A percentile compares a stretch with the other conserved stretches of the same genome.
Conservation (phyloP, 441 rosid species). For the Gossypium davidsonii region DNA sequence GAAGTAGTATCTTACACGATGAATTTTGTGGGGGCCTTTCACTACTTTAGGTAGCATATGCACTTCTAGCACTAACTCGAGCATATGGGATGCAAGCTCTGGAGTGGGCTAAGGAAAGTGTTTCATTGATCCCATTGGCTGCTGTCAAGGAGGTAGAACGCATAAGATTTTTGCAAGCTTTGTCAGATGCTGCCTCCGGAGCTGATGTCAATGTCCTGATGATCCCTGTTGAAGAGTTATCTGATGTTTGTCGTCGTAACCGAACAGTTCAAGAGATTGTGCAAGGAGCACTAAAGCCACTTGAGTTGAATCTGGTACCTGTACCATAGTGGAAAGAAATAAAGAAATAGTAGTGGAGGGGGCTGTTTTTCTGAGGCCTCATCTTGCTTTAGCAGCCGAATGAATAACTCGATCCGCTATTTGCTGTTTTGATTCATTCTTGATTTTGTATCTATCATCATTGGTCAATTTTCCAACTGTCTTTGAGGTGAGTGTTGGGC, state of each 20-base stretch:
- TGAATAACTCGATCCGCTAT: neutral
- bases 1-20: neutral
- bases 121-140: conserved; percentile 66
- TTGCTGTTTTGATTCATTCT: neutral
- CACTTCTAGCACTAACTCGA: conserved; percentile 68
- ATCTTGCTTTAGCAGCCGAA: neutral
- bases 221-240: conserved; percentile 69
- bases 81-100: conserved; percentile 56
- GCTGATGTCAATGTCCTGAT: conserved; percentile 54
- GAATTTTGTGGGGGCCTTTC: neutral
- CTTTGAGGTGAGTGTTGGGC: neutral
- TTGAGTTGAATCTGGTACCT: conserved; percentile 51
- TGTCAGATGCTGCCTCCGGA: conserved; percentile 74
- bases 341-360: neutral
- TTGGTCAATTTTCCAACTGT: neutral
- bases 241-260: conserved; percentile 87
- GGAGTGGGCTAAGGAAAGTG: conserved; percentile 72
- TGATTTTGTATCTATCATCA: neutral
- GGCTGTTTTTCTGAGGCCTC: conserved; percentile 24
- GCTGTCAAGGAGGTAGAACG: conserved; percentile 74
- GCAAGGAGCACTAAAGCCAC: conserved; percentile 85
- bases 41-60: conserved; percentile 56
- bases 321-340: conserved; percentile 37
- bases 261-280: conserved; percentile 90
- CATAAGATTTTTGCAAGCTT: conserved; percentile 56